Evolutionary conservation across 2,329 filamentous ascomycete genomes (phyloP).

Genomic region (Talaromyces verruculosus): DNA sequence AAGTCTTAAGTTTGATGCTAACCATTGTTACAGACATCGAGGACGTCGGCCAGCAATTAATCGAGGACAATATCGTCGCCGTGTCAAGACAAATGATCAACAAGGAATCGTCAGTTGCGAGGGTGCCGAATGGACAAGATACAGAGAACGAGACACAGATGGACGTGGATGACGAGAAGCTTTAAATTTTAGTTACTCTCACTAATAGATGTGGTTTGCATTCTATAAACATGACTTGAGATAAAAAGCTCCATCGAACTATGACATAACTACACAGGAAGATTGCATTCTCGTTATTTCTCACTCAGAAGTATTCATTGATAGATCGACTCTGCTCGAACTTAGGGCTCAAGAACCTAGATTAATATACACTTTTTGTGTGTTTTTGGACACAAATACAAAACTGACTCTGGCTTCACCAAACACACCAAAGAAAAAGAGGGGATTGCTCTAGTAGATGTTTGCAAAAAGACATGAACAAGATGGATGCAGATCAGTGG

Average conservation of each 20-base stretch:
- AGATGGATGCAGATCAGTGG: slow-evolving; percentile 8
- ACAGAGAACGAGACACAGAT: slow-evolving; percentile 56
- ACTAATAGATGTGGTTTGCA: slow-evolving; percentile 12
- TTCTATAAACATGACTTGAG: not conserved
- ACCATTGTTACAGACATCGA: slow-evolving; percentile 64
- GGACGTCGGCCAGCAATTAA: slow-evolving; percentile 91
- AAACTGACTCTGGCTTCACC: not conserved
- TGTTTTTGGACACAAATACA: not conserved
- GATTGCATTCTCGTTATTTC: not conserved
- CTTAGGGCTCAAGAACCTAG: not conserved
- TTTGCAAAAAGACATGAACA: slow-evolving; percentile 1
- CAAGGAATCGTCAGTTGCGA: slow-evolving; percentile 92
- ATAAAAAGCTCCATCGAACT: not conserved
- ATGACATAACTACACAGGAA: not conserved
- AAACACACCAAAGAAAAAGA: slow-evolving; percentile 8
- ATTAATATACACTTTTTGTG: slow-evolving; percentile 8
- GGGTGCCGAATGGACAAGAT: slow-evolving; percentile 49
- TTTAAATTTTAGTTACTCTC: slow-evolving; percentile 33
- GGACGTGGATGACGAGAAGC: slow-evolving; percentile 70
- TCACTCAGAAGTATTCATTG: not conserved
- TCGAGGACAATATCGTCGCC: slow-evolving; percentile 98
- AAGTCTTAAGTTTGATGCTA: not conserved
- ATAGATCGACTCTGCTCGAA: not conserved
- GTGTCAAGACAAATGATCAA: slow-evolving; percentile 99
- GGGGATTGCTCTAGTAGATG: slow-evolving; percentile 15